Percentiles rank a stretch among this genome's conserved stretches.
Conservation (phyloP, 2,329 filamentous ascomycete species). For the Fusarium subglutinans region DNA sequence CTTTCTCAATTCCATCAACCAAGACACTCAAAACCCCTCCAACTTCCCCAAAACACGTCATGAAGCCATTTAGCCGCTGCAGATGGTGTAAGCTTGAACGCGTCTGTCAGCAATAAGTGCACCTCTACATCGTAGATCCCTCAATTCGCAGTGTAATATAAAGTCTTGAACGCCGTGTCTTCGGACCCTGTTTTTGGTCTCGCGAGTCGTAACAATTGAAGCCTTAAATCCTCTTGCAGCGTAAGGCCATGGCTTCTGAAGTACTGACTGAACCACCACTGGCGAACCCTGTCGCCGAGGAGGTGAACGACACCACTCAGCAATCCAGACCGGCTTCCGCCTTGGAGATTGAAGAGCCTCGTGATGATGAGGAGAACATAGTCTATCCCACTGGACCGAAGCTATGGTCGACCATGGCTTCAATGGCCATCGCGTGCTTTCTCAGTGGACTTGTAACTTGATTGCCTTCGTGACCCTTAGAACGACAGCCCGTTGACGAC, state of each 20-base stretch:
- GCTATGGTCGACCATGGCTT: slow-evolving; percentile 40
- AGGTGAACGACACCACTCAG: background rate
- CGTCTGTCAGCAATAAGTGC: slow-evolving; percentile 2
- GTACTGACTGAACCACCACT: background rate
- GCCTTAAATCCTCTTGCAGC: fast-evolving
- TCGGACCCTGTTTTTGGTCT: fast-evolving
- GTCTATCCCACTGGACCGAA: slow-evolving; percentile 30
- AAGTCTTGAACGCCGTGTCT: fast-evolving
- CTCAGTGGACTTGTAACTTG: slow-evolving; percentile 35
- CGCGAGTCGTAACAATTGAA: no score
- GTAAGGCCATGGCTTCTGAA: slow-evolving; percentile 7
- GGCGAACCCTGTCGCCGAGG: fast-evolving
- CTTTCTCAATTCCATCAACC: background rate
- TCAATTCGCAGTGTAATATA: background rate
- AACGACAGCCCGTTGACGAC: fast-evolving
- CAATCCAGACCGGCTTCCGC: background rate
- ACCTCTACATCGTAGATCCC: background rate
- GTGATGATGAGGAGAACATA: background rate
- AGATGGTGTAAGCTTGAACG: background rate
- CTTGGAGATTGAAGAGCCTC: slow-evolving; percentile 11
- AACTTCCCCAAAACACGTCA: background rate
- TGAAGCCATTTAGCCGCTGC: background rate
- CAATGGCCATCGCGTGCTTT: slow-evolving; percentile 34
- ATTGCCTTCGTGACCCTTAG: fast-evolving
- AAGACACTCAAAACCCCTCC: background rate